phyloP scores from a whole-genome alignment of 2,329 filamentous ascomycete genomes.

The Thielaviopsis musarum region DNA sequence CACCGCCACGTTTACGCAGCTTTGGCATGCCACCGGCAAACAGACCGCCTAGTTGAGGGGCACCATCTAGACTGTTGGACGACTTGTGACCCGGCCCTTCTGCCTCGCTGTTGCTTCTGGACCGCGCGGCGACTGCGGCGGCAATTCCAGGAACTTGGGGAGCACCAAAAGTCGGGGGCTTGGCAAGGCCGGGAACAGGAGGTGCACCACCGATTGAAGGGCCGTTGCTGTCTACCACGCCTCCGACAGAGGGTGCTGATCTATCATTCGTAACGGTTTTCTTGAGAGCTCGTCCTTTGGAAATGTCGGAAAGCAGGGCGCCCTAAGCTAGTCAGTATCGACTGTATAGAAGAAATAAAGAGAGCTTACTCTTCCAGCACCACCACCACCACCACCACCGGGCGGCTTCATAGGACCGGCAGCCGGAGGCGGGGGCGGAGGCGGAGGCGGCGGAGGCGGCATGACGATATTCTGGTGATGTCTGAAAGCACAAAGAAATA shows the following conservation, averaged over 20 bases:
- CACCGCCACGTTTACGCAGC: conserved; percentile 70
- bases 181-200: conserved; percentile 33
- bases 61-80: conserved; percentile 29
- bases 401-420: conserved; percentile 43
- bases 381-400: background rate
- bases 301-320: conserved; percentile 75
- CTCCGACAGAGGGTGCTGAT: conserved; percentile 58
- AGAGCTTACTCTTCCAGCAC: background rate
- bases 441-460: conserved; percentile 50
- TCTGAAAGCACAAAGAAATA: conserved; percentile 22
- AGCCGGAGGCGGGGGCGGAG: conserved; percentile 45
- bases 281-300: conserved; percentile 62
- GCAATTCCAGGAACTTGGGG: conserved; percentile 50
- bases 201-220: conserved; percentile 60
- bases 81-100: conserved; percentile 24
- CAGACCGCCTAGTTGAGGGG: conserved; percentile 71
- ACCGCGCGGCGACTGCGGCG: conserved; percentile 43
- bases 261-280: conserved; percentile 86
- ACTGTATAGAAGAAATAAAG: conserved; percentile 5
- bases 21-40: conserved; percentile 95
- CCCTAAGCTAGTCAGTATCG: conserved; percentile 36
- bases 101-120: conserved; percentile 71
- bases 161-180: conserved; percentile 49
- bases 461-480: conserved; percentile 52
- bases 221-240: conserved; percentile 24